Conservation (phyloP, 1,139 yeast species). For the Saccharomyces hybrid region DNA sequence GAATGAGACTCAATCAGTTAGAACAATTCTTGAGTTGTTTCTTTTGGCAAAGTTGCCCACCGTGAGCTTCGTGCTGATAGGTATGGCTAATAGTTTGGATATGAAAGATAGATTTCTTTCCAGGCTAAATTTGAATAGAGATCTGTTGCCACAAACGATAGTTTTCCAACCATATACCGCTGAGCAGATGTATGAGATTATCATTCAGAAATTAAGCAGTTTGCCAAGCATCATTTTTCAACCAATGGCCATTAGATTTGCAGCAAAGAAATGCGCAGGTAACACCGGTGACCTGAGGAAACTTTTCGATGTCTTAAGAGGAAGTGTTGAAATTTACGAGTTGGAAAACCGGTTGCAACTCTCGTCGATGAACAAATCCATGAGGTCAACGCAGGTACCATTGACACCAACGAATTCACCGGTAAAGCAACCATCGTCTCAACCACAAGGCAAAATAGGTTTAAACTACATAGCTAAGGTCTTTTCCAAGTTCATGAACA, state of each 20-base stretch:
- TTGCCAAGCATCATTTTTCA: slow-evolving; percentile 46
- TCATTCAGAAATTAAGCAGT: slow-evolving; percentile 41
- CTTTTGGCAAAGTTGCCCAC: slow-evolving; percentile 50
- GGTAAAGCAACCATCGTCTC: slow-evolving; percentile 18
- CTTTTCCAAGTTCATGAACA: slow-evolving; percentile 50
- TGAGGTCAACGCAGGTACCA: slow-evolving; percentile 29
- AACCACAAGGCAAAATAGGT: slow-evolving; percentile 45
- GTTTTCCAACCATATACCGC: slow-evolving; percentile 78
- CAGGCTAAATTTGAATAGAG: slow-evolving; percentile 56
- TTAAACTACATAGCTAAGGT: slow-evolving; percentile 75
- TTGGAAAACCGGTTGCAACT: slow-evolving; percentile 12
- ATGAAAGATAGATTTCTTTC: slow-evolving; percentile 84
- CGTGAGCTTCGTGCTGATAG: slow-evolving; percentile 51
- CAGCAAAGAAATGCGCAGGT: slow-evolving; percentile 81
- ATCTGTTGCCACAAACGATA: slow-evolving; percentile 62
- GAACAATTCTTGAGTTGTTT: slow-evolving; percentile 58
- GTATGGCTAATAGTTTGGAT: slow-evolving; percentile 90
- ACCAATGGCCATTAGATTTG: slow-evolving; percentile 73
- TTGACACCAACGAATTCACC: slow-evolving; percentile 1
- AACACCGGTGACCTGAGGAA: slow-evolving; percentile 88
- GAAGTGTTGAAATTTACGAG: slow-evolving; percentile 72
- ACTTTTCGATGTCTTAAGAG: slow-evolving; percentile 83
- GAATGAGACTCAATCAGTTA: slow-evolving; percentile 35
- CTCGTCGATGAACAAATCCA: slow-evolving; percentile 15
- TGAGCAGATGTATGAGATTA: slow-evolving; percentile 63